phyloP scores from a whole-genome alignment of 1,139 yeast species.

The Yamadazyma blattariae region DNA sequence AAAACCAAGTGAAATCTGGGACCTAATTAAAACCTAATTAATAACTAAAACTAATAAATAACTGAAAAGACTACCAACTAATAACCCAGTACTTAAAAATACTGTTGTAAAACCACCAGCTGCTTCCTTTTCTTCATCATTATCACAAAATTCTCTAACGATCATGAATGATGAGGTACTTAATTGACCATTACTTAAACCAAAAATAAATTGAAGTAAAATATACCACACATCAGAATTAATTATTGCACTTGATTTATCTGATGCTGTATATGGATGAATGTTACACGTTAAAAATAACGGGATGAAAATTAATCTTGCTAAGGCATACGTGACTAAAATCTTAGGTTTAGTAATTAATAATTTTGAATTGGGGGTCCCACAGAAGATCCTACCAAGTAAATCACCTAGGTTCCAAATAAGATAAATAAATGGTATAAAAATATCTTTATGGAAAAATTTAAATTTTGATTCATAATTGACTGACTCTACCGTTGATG shows the following conservation, averaged over 20 bases:
- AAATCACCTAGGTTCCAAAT: slow-evolving; percentile 90
- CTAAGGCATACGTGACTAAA: slow-evolving; percentile 50
- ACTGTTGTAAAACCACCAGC: slow-evolving; percentile 92
- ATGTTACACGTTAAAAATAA: slow-evolving; percentile 68
- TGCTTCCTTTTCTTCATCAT: slow-evolving; percentile 75
- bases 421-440: slow-evolving; percentile 73
- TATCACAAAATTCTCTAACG: slow-evolving; percentile 58
- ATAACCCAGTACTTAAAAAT: slow-evolving; percentile 70
- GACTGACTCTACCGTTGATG: slow-evolving; percentile 63
- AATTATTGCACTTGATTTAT: slow-evolving; percentile 32
- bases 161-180: slow-evolving; percentile 80
- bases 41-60: slow-evolving; percentile 53
- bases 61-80: slow-evolving; percentile 73
- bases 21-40: no score
- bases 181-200: slow-evolving; percentile 83
- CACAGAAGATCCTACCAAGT: slow-evolving; percentile 70
- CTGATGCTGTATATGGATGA: slow-evolving; percentile 37
- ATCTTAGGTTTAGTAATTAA: slow-evolving; percentile 37
- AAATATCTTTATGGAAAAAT: slow-evolving; percentile 48
- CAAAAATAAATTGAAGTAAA: slow-evolving; percentile 70
- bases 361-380: slow-evolving; percentile 39
- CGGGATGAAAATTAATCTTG: slow-evolving; percentile 57
- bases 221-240: slow-evolving; percentile 68
- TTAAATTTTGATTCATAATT: slow-evolving; percentile 25
- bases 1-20: no score